Base-by-base conservation (phyloP, 2,329 filamentous ascomycete genomes). In the Nemania sp. region DNA sequence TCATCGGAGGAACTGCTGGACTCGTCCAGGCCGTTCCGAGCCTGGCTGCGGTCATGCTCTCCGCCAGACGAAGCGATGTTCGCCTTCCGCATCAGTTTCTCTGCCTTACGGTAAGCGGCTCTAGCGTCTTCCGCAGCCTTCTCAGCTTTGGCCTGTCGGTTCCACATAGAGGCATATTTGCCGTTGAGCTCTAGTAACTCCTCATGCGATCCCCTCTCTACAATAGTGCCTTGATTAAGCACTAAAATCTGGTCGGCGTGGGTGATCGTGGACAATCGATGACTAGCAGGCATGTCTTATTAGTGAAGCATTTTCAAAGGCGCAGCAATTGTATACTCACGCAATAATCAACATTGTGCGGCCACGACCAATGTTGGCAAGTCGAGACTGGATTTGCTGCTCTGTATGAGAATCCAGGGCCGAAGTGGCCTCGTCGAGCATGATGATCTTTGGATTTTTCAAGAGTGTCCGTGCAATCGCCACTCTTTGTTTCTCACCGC, bases 331-430 rank as follows among this genome's bases (percentile, higher is more conserved):
- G 14, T 7, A 24, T 39, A 80, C 82, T 76, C 85, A 91, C 76
- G 94, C 94, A 74, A 99, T 97, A 46, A 97, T 91, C 56, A 99
- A 83, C 76, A 97, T 87, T 1, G 94, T 99, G 41, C 94, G 88
- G 44, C 91, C 92, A 62, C 88, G 80, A 14, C 90, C 90, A 41
- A 97, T 83, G 12, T 83, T 90, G 53, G 86, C 86, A 26, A 99
- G 82, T 30, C 92, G 91, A 54, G 88, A 83, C 72, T 97, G 92
- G 55, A 97, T 96, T 68, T 95, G 89, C 70, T 95, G 89, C 71
- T 97, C 92, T 0, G 92, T 97, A 61, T 94, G 90, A 0, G 90
- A 91, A 69, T 97, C 92, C 24, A 97, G 78, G 8, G 92, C 91
- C 28, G 92, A 93, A 1, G 91, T 97, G 11, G 92, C 92, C 73